Percentiles rank a stretch among this genome's conserved stretches.
phyloP scores from a whole-genome alignment of 768 basidiomycete genomes.

The Naganishia kalamii region DNA sequence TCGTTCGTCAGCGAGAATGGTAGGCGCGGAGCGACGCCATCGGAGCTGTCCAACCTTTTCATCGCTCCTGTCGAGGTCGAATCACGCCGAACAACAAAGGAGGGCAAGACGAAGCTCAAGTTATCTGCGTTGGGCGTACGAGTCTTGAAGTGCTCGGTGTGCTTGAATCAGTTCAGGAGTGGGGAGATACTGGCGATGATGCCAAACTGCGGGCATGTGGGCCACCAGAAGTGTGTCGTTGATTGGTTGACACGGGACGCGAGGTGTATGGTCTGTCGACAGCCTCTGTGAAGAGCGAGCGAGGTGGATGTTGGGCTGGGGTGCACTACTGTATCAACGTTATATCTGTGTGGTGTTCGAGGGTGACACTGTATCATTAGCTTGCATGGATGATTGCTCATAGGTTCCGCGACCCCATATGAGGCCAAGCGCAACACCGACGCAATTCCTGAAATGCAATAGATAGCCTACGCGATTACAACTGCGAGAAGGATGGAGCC shows the following conservation, averaged over 20 bases:
- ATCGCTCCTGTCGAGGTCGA: slow-evolving; percentile 53
- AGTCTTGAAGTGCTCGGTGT: slow-evolving; percentile 68
- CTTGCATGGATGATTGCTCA: neutral
- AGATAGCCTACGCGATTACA: no score
- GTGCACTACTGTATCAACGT: slow-evolving; percentile 6
- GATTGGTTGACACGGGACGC: slow-evolving; percentile 59
- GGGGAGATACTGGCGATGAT: slow-evolving; percentile 57
- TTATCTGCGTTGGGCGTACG: slow-evolving; percentile 57
- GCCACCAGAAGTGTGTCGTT: slow-evolving; percentile 59
- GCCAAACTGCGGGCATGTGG: slow-evolving; percentile 56
- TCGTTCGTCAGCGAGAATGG: slow-evolving; percentile 59
- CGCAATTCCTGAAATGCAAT: no score
- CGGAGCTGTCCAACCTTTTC: slow-evolving; percentile 36
- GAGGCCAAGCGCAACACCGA: no score
- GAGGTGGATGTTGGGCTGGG: neutral
- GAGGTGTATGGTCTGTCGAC: slow-evolving; percentile 63
- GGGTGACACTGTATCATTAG: neutral
- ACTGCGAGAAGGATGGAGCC: no score
- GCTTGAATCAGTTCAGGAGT: slow-evolving; percentile 62
- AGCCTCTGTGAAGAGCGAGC: slow-evolving; percentile 6
- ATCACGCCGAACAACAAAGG: slow-evolving; percentile 56
- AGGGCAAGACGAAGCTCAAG: slow-evolving; percentile 68
- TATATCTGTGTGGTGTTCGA: neutral
- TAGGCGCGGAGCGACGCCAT: slow-evolving; percentile 32
- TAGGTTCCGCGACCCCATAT: neutral